Base-by-base conservation (phyloP, 345 rosid species). In the Noccaea caerulescens region DNA sequence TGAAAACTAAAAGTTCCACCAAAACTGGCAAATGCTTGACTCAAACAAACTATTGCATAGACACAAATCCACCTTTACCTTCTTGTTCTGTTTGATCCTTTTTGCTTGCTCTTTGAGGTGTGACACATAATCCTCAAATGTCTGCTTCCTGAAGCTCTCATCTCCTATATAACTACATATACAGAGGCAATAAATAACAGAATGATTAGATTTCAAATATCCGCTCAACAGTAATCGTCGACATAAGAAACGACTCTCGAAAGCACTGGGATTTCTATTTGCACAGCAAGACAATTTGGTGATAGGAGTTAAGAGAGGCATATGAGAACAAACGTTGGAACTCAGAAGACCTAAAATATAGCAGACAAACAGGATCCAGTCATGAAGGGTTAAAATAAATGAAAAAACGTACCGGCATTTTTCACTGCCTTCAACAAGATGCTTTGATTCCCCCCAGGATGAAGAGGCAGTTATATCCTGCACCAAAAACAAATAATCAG, bases 401-500 rank as follows among this genome's bases (percentile, higher is more conserved):
- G 10, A 47, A 33, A 33, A 60, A 57, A 63, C 77, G 79, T 82
- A 94, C 99, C 95, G 84, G 88, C 77, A 91, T 72, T 89, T 95
- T 63, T 84, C 86, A 80, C 89, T 85, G 63, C 80, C 84, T 78
- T 89, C 89, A 30, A 94, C 78, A 58, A 85, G 84, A 68, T 75
- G 80, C 83, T 76, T 84, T 69, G 81, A 83, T 9, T 82, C 81
- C 72, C 89, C 99, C 99, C 99, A 94, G 47, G 84, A 77, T 57
- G 99, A 94, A 68, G 92, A 79, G 68, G 82, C 77, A 43, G 83
- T 80, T 78, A 94, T 84, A 61, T 89, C 93, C 99, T 94, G 81
- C 72, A 76, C 46, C 71, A 61, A 67, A 20, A 43, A 46, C 55
- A 71, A 53, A 54, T 47, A 64, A 59, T 68, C 76, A 54, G 76